Evolutionary conservation across 441 rosid species (phyloP).

Genomic region (Pelargonium citronellum): DNA sequence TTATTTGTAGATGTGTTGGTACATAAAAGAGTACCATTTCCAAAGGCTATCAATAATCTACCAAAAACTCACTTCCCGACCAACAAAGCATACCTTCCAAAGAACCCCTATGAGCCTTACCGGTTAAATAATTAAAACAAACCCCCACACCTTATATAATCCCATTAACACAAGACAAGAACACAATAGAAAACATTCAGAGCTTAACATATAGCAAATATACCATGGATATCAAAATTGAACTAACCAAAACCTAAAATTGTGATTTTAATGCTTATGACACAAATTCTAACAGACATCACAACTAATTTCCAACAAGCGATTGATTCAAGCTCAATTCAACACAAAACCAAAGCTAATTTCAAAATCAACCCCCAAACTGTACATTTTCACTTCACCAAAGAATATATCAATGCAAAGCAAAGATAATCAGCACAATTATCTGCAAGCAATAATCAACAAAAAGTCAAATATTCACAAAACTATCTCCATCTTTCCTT

Average conservation of each 20-base stretch:
- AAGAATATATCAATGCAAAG: not conserved
- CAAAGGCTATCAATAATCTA: too few relatives aligned
- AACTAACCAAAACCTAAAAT: not conserved
- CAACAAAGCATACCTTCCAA: too few relatives aligned
- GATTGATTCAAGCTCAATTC: not conserved
- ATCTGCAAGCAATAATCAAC: not conserved
- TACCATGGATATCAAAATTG: not conserved
- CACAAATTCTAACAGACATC: too few relatives aligned
- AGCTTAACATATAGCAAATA: not conserved
- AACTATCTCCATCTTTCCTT: too few relatives aligned
- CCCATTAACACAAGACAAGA: not conserved
- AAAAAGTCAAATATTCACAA: too few relatives aligned
- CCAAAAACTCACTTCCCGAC: too few relatives aligned
- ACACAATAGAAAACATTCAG: not conserved
- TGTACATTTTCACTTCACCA: not conserved
- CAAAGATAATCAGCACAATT: not conserved
- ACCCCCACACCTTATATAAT: not conserved
- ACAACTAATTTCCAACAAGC: not conserved
- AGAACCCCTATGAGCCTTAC: too few relatives aligned
- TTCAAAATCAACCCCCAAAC: not conserved
- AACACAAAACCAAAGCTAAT: not conserved
- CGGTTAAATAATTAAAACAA: too few relatives aligned
- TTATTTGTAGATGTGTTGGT: too few relatives aligned
- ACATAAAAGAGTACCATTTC: too few relatives aligned
- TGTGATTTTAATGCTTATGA: not conserved